Conservation (phyloP, 208 protist genomes). For the Naegleria fowleri region DNA sequence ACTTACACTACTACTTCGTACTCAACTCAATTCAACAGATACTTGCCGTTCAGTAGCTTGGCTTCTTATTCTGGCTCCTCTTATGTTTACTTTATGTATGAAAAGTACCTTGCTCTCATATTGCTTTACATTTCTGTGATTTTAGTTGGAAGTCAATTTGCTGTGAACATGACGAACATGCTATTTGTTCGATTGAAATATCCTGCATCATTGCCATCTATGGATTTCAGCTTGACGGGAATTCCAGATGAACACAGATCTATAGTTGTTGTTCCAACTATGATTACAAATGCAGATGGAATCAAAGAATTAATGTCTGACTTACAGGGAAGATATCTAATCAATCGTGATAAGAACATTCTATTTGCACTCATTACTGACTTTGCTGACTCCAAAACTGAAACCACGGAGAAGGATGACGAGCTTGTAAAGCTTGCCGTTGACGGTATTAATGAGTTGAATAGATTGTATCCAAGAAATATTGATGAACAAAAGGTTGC, state of each 20-base stretch:
- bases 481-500: neutral
- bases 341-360: conserved; percentile 27
- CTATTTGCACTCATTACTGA: conserved; percentile 27
- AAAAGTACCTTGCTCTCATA: neutral
- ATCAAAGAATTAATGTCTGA: conserved; percentile 9
- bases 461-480: neutral
- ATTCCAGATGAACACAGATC: conserved; percentile 17
- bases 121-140: neutral
- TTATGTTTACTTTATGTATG: neutral
- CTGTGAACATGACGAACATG: neutral
- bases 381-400: conserved; percentile 22
- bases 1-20: neutral
- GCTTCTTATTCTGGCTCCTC: no score
- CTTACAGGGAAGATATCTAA: conserved; percentile 20
- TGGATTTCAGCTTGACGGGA: neutral
- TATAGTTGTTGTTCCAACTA: conserved; percentile 22
- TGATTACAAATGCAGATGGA: conserved; percentile 19
- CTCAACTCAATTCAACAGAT: neutral
- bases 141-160: conserved; percentile 18
- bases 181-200: neutral
- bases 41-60: neutral
- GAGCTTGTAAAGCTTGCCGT: neutral
- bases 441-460: conserved; percentile 20
- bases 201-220: neutral
- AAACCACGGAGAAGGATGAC: conserved; percentile 12